phyloP scores from a whole-genome alignment of 2,329 filamentous ascomycete species.

The Phoma sp. region DNA sequence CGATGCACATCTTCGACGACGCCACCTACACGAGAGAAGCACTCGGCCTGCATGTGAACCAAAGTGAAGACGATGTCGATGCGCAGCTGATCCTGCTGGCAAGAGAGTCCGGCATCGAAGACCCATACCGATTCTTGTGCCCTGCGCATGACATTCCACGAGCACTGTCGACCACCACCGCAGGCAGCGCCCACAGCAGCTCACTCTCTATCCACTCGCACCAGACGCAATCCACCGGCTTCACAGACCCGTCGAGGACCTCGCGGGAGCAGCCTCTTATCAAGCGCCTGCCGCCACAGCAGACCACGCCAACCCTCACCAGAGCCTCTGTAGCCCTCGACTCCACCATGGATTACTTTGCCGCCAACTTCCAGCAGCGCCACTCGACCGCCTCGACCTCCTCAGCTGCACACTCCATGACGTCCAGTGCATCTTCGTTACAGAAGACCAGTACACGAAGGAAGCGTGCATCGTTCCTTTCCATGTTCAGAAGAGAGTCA shows the following conservation, averaged over 20 bases:
- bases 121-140: conserved; percentile 41
- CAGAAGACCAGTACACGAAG: conserved; percentile 26
- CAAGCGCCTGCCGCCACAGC: conserved; percentile 26
- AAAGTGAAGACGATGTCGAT: conserved; percentile 43
- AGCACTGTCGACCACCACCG: conserved; percentile 40
- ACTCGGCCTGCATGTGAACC: conserved; percentile 30
- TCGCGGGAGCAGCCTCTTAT: conserved; percentile 37
- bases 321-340: conserved; percentile 30
- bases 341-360: conserved; percentile 23
- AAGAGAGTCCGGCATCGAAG: conserved; percentile 39
- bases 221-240: conserved; percentile 44
- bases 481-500: conserved; percentile 42
- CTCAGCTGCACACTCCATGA: conserved; percentile 28
- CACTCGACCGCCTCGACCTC: conserved; percentile 30
- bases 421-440: conserved; percentile 32
- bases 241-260: conserved; percentile 42
- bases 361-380: conserved; percentile 24
- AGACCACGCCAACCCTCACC: conserved; percentile 23
- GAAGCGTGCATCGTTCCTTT: conserved; percentile 39
- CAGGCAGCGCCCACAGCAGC: conserved; percentile 41
- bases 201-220: conserved; percentile 45
- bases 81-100: conserved; percentile 36
- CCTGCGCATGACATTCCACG: conserved; percentile 32
- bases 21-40: conserved; percentile 41
- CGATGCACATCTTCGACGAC: conserved; percentile 46